phyloP scores from a whole-genome alignment of 1,139 yeast species.

The Debaryomycetaceae sp. region DNA sequence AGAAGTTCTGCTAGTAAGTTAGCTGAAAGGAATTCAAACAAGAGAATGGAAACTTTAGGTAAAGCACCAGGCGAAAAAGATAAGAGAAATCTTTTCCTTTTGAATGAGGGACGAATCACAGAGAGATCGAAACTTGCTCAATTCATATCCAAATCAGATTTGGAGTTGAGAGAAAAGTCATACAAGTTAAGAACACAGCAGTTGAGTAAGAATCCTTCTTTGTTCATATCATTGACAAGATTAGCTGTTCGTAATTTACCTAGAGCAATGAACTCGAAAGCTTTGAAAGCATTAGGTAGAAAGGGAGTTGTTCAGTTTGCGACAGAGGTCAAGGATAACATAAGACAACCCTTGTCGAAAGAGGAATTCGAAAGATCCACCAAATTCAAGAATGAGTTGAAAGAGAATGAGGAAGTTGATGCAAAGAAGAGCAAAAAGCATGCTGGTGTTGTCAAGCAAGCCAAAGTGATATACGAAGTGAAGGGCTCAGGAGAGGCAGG shows the following conservation, averaged over 20 bases:
- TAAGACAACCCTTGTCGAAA: conserved; percentile 81
- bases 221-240: conserved; percentile 89
- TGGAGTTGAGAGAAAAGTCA: conserved; percentile 87
- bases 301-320: conserved; percentile 95
- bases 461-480: conserved; percentile 88
- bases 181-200: conserved; percentile 85
- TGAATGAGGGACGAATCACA: conserved; percentile 92
- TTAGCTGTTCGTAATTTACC: conserved; percentile 93
- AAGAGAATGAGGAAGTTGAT: conserved; percentile 27
- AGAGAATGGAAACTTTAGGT: conserved; percentile 74
- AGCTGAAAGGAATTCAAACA: conserved; percentile 68
- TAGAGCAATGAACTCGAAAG: conserved; percentile 83
- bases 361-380: conserved; percentile 85
- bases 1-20: conserved; percentile 78
- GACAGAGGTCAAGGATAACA: conserved; percentile 72
- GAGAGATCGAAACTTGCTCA: conserved; percentile 77
- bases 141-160: conserved; percentile 63
- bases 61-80: conserved; percentile 79
- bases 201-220: conserved; percentile 81
- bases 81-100: conserved; percentile 75
- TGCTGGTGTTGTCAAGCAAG: conserved; percentile 88
- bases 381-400: conserved; percentile 50
- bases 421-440: conserved; percentile 63
- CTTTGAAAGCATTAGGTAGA: conserved; percentile 88
- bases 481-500: conserved; percentile 86